Evolutionary conservation across 2,329 filamentous ascomycete genomes (phyloP), one percentile per base, ranked within the genome.

Genomic region (Alternaria ethzedia): DNA sequence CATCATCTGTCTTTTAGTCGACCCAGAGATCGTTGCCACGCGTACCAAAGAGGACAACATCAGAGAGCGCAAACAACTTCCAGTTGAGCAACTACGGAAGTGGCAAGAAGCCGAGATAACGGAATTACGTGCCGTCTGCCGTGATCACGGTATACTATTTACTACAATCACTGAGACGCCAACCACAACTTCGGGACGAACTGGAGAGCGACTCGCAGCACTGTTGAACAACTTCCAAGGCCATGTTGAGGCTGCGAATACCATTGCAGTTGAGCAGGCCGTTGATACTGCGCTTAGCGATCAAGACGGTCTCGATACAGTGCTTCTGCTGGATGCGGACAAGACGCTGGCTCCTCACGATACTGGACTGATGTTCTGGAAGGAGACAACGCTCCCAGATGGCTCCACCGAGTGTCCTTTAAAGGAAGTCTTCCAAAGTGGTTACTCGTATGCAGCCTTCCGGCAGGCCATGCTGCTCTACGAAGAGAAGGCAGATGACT

Each of bases 251-350:
- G 59, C 74, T 0, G 52, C 72, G 44, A 88, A 87, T 20, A 20
- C 20, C 2, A 15, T 15, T 17, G 13, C 26, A 10, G 54, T 49
- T 8, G 6, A 20, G 17, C 17, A 30, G 15, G 54, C 54, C 20
- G 17, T 57, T 1, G 28, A 49, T 36, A 6, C 9, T n/a, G 51
- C 51, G 12, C 17, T 41, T 41, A 17, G 30, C 12, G 11, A 13
- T 9, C 20, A 4, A 4, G 28, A 13, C 12, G 7, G 32, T 8
- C 28, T 49, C 9, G 68, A 85, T 47, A 86, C 81, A 0, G 75
- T 87, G 49, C 54, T 90, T 15, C 83, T 89, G 0, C 50, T 91
- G 3, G 88, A 91, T 64, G 88, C 77, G 0, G 88, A 90, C 72
- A 85, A 77, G 65, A 90, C 87, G 0, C 73, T 91, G 57, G 75